Evolutionary conservation across 2,329 filamentous ascomycete genomes (phyloP).

Genomic region (Chaetomium olivaceum): DNA sequence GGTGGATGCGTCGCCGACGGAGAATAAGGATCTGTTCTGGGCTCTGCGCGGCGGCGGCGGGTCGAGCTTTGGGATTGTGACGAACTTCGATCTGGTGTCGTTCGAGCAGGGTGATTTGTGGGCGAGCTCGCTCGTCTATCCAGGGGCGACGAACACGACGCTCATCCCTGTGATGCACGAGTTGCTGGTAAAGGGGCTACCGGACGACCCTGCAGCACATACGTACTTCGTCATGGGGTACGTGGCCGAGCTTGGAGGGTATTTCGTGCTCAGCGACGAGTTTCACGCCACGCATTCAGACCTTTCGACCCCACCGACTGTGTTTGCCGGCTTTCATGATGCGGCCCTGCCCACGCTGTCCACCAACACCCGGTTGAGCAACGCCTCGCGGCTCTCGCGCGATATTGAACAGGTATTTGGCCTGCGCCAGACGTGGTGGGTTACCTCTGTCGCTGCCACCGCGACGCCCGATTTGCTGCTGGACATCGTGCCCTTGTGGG

Average conservation of each 20-base stretch:
- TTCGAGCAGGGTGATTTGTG: constrained; percentile 29
- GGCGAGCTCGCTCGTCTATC: constrained; percentile 45
- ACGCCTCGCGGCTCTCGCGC: constrained; percentile 32
- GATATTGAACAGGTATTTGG: constrained; percentile 35
- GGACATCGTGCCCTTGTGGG: constrained; percentile 35
- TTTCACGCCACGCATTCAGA: constrained; percentile 26
- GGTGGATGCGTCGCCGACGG: constrained; percentile 42
- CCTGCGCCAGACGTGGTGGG: constrained; percentile 37
- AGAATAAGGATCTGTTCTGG: constrained; percentile 46
- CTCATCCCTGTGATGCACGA: constrained; percentile 34
- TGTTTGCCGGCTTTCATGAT: constrained; percentile 33
- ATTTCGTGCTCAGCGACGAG: constrained; percentile 22
- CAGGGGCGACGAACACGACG: constrained; percentile 41
- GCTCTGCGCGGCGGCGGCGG: constrained; percentile 36
- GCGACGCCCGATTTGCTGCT: constrained; percentile 32
- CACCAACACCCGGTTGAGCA: constrained; percentile 31
- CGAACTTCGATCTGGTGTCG: constrained; percentile 26
- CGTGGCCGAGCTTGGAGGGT: constrained; percentile 18
- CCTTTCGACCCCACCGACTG: constrained; percentile 13
- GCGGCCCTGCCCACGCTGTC: constrained; percentile 27
- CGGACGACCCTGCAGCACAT: constrained; percentile 24
- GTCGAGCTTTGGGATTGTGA: constrained; percentile 31
- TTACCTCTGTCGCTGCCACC: constrained; percentile 33
- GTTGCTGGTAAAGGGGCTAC: constrained; percentile 22
- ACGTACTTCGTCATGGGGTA: constrained; percentile 26